Conservation (phyloP, 192 early-diverging fungal species). For the Kappamyces sp. region DNA sequence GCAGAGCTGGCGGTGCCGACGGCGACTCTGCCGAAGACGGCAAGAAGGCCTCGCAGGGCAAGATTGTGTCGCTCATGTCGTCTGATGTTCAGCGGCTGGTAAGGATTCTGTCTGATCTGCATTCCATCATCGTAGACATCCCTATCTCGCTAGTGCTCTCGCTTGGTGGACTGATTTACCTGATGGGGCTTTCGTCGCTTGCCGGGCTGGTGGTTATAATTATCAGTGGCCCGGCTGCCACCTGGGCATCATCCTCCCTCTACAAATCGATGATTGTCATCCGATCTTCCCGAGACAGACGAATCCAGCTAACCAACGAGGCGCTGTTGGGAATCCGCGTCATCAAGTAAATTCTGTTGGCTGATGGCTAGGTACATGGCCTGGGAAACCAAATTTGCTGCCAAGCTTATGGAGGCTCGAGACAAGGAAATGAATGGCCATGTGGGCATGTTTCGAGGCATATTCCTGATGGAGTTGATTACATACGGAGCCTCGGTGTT, state of each 20-base stretch:
- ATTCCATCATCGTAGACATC: constrained; percentile 12
- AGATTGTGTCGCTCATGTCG: constrained; percentile 42
- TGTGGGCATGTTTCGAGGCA: no score
- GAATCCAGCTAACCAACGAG: constrained; percentile 80
- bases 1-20: constrained; percentile 14
- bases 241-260: constrained; percentile 8
- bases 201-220: constrained; percentile 32
- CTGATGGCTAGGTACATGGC: constrained; percentile 54
- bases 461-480: constrained; percentile 6
- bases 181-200: constrained; percentile 20
- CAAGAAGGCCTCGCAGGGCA: constrained; percentile 24
- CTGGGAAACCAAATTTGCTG: constrained; percentile 33
- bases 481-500: constrained; percentile 32
- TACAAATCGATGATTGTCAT: constrained; percentile 17
- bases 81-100: constrained; percentile 34
- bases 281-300: constrained; percentile 52
- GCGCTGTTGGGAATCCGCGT: constrained; percentile 69
- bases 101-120: constrained; percentile 25
- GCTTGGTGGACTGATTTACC: neutral
- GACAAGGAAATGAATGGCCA: constrained; percentile 26
- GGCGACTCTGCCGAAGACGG: neutral
- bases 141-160: constrained; percentile 10
- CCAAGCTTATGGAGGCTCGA: constrained; percentile 21
- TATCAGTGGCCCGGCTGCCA: constrained; percentile 22
- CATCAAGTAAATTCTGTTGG: no score